Evolutionary conservation across 108 stramenopile species (phyloP).

Genomic region (Cyclotella cryptica): DNA sequence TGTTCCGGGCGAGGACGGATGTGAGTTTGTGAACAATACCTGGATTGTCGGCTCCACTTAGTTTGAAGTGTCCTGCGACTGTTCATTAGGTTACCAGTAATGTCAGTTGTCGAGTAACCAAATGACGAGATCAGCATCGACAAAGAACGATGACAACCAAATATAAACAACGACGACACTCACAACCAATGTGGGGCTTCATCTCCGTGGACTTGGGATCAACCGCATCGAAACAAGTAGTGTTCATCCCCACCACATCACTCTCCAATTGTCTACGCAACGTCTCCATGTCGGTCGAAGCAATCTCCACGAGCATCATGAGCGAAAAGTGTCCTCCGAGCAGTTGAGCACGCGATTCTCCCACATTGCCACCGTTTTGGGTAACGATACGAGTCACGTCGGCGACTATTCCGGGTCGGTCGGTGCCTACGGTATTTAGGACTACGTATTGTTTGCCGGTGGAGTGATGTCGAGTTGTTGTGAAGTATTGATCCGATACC

Average conservation of each 20-base stretch:
- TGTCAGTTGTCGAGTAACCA: background rate
- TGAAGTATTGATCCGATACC: background rate
- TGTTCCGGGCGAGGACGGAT: slow-evolving; percentile 62
- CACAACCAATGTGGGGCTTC: slow-evolving; percentile 52
- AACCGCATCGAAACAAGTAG: slow-evolving; percentile 53
- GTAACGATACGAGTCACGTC: slow-evolving; percentile 74
- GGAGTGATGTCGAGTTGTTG: slow-evolving; percentile 18
- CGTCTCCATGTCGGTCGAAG: slow-evolving; percentile 28
- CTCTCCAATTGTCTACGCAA: slow-evolving; percentile 45
- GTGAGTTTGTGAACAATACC: slow-evolving; percentile 82
- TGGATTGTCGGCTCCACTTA: slow-evolving; percentile 78
- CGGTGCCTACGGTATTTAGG: slow-evolving; percentile 70
- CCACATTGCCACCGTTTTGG: slow-evolving; percentile 73
- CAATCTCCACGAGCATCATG: slow-evolving; percentile 78
- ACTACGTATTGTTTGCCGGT: slow-evolving; percentile 28
- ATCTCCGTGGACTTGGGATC: slow-evolving; percentile 41
- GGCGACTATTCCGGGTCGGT: slow-evolving; percentile 77
- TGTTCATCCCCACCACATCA: slow-evolving; percentile 60
- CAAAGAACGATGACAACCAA: background rate
- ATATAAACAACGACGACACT: background rate
- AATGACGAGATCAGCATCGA: background rate
- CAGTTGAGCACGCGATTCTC: slow-evolving; percentile 67
- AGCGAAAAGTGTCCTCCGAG: slow-evolving; percentile 75
- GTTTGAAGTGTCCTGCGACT: slow-evolving; percentile 53
- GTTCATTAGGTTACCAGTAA: background rate